phyloP scores from a whole-genome alignment of 1,139 yeast species.

The Debaryomyces udenii region DNA sequence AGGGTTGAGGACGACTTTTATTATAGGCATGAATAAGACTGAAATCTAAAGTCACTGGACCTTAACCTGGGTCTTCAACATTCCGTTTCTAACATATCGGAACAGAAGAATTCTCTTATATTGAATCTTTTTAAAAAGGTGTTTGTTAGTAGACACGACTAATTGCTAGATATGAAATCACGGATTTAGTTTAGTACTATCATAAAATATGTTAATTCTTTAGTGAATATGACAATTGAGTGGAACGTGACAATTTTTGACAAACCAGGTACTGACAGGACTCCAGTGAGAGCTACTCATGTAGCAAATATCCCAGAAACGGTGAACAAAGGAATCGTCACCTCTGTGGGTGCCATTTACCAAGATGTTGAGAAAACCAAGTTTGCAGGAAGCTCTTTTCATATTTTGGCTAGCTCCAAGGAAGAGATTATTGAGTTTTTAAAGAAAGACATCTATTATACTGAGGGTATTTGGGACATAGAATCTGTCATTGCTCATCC shows the following conservation, averaged over 20 bases:
- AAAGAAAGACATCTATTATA: constrained; percentile 63
- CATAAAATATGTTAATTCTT: not conserved
- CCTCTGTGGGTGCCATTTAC: constrained; percentile 68
- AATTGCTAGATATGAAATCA: not conserved
- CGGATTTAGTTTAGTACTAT: not conserved
- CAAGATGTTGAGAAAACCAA: constrained; percentile 51
- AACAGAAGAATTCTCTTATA: too few species aligned
- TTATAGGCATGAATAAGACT: too few species aligned
- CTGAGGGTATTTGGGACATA: constrained; percentile 76
- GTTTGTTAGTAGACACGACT: too few species aligned
- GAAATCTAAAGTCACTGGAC: too few species aligned
- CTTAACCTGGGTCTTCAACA: too few species aligned
- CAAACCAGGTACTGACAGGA: constrained; percentile 64
- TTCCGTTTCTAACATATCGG: too few species aligned
- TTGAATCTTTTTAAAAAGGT: too few species aligned
- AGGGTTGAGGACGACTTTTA: too few species aligned
- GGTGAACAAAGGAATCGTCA: constrained; percentile 57
- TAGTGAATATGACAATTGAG: constrained; percentile 37
- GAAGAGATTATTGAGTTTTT: constrained; percentile 67
- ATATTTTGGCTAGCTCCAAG: constrained; percentile 61
- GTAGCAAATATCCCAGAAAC: constrained; percentile 54
- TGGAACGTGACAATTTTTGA: constrained; percentile 76
- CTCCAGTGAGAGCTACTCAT: constrained; percentile 59
- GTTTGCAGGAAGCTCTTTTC: constrained; percentile 73
- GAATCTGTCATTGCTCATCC: constrained; percentile 65